Base-by-base conservation (phyloP, 345 rosid genomes). In the Mercurialis annua region DNA sequence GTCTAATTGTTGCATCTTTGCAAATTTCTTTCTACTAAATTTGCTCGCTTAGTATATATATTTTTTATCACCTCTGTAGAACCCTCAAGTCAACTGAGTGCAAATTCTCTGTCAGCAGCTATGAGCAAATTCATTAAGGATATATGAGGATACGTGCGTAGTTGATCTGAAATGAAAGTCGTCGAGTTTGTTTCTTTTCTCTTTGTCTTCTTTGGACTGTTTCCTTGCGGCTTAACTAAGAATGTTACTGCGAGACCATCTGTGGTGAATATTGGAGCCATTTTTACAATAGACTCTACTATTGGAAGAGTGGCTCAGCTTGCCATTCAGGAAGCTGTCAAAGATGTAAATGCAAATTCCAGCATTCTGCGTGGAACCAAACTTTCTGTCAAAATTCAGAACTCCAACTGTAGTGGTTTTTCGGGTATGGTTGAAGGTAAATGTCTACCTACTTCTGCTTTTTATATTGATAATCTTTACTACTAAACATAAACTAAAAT, bases 381-480 rank as follows among this genome's bases (percentile, higher is more conserved):
- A 59, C 82, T 93, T 64, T 64, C 26, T 16, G 30, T 90, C 44
- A 63, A 58, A 24, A 77, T 81, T 89, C 81, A 73, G 30, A 69
- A 81, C 75, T 61, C 98, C 61, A 86, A 90, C 58, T 85, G 97
- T 83, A 93, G 86, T 26, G 98, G 97, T 50, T 93, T 93, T 76
- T 29, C 79, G 58, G 98, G 96, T 72, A 83, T 93, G 97, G 77
- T 86, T 62, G 87, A 93, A 89, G 97, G 96, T 92, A 84, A 31
- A 70, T 55, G 53, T 59, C 61, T 50, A 21, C 33, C 73, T 42
- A 43, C 60, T 18, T 38, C 34, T 26, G 33, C 50, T 6, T 23
- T 6, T 69, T 29, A 30, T 43, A 64, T 49, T 58, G 3, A 42
- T 52, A 20, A 57, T 16, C n/a, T 71, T 55, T 57, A 43, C 56